A percentile compares a stretch with the other conserved stretches of the same genome.
These are phyloP conservation scores for Cryptosporidium andersoni DNA, from an alignment of 169 alveolate genomes.

Conservation along the genomic window DNA sequence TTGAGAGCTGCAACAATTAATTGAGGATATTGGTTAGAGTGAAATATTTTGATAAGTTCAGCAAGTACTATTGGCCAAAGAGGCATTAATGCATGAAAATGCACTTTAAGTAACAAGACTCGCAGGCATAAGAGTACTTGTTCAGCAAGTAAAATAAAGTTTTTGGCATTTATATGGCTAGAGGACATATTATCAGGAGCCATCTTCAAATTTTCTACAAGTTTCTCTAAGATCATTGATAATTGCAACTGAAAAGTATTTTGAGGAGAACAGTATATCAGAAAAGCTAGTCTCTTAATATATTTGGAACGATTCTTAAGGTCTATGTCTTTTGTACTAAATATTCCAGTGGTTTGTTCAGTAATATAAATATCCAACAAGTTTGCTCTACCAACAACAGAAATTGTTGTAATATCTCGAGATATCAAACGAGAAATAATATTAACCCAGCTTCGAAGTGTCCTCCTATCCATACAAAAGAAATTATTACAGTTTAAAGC, in stretches of 20 bases:
- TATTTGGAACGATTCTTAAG: conserved; percentile 47
- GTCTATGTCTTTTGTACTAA: conserved; percentile 74
- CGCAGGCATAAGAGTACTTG: conserved; percentile 75
- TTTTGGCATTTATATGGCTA: conserved; percentile 5
- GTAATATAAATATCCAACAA: conserved; percentile 39
- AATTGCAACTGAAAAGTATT: conserved; percentile 76
- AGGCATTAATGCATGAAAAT: conserved; percentile 73
- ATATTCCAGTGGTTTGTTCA: conserved; percentile 70
- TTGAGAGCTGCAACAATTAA: conserved; percentile 73
- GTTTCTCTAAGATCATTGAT: conserved; percentile 78
- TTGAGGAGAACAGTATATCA: conserved; percentile 79
- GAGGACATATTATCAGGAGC: conserved; percentile 43
- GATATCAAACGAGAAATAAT: conserved; percentile 30
- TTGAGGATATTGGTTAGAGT: conserved; percentile 37
- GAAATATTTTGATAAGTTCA: conserved; percentile 74
- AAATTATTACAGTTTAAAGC: conserved; percentile 60
- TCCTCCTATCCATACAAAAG: conserved; percentile 70
- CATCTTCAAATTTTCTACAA: conserved; percentile 74
- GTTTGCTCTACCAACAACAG: conserved; percentile 38
- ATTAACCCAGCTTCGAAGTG: conserved; percentile 68
- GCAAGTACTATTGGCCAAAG: conserved; percentile 78
- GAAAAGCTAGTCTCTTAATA: conserved; percentile 76
- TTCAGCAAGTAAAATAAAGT: conserved; percentile 52
- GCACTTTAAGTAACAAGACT: conserved; percentile 72
- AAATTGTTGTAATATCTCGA: conserved; percentile 26